Base-by-base conservation (phyloP, 805 yeast species). In the Candida coleopterorum region DNA sequence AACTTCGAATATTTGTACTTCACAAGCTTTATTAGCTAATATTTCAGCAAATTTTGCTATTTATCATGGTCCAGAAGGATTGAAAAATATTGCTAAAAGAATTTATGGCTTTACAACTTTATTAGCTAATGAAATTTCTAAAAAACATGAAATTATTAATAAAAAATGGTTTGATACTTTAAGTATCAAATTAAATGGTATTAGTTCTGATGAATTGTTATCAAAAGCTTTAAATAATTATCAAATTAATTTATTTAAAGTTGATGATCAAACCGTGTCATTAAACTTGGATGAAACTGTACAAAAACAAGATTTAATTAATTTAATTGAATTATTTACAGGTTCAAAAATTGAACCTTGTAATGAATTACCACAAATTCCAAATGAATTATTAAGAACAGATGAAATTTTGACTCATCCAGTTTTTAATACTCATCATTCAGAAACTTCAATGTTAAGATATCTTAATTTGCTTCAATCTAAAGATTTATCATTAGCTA, bases 1-100 rank as follows among this genome's bases (percentile, higher is more conserved):
- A 11, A 93, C 98, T 14, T 87, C 96, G 21, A 93, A 93, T 59
- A 93, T 93, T 41, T 93, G 98, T 68, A 93, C 98, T 14, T 96
- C 98, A 7, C 98, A 93, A 69, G 97, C 97, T 17, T 70, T 93
- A 38, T 68, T 93, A 44, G 98, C 98, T 14, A 93, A 93, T 58
- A 87, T 93, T 68, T 81, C 97, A 16, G 88, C 97, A 18, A 87
- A 84, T 76, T 93, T 90, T 58, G 96, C 89, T 4, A 95, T 93
- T 21, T 93, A 89, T 64, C 98, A 93, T 55, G 98, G 98, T 25
- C 89, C 95, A 10, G 70, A 79, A 47, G 96, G 97, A 9, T 70
- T 93, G 50, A 74, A 69, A 51, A 70, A 75, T 37, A 93, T 93
- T 47, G 90, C 97, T 4, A 56, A 64, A 32, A 75, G 95, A 52